These are phyloP conservation scores for Microascus cirrosus DNA, from an alignment of 2,329 filamentous ascomycete genomes.

Conservation along the genomic window DNA sequence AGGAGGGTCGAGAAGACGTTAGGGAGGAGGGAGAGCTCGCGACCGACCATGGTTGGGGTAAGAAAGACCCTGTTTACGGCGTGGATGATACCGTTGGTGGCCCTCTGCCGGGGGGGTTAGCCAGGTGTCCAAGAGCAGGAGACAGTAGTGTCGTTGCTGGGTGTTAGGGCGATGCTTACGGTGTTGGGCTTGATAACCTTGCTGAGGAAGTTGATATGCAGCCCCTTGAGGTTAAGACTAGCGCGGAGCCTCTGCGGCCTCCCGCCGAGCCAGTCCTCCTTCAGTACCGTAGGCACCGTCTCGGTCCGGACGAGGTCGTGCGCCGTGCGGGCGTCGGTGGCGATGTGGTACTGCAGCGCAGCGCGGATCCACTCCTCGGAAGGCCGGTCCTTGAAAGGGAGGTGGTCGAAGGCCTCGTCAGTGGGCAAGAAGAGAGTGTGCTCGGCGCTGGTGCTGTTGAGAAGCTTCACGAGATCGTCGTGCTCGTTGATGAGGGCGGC, in stretches of 20 bases:
- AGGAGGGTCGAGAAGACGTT: constrained; percentile 67
- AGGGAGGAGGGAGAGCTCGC: constrained; percentile 53
- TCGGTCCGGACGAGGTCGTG: constrained; percentile 55
- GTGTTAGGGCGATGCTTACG: neutral
- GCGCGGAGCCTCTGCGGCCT: constrained; percentile 64
- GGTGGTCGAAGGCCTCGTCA: constrained; percentile 60
- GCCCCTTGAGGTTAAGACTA: constrained; percentile 48
- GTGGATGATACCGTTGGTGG: constrained; percentile 73
- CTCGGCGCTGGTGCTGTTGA: constrained; percentile 66
- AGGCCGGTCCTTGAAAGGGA: constrained; percentile 46
- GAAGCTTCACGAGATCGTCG: constrained; percentile 55
- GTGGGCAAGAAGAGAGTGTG: constrained; percentile 75
- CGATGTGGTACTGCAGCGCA: constrained; percentile 66
- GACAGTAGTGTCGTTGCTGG: neutral
- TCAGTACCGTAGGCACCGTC: constrained; percentile 61
- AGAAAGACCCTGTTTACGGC: constrained; percentile 64
- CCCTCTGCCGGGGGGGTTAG: constrained; percentile 32
- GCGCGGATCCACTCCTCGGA: constrained; percentile 59
- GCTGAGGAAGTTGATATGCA: constrained; percentile 68
- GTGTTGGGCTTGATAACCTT: constrained; percentile 61
- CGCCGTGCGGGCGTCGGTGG: constrained; percentile 54
- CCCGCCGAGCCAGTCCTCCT: constrained; percentile 47
- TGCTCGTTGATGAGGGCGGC: constrained; percentile 56
- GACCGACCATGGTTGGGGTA: constrained; percentile 55
- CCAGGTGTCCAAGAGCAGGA: neutral